Evolutionary conservation across 2,329 filamentous ascomycete species (phyloP).

Genomic region (Clarireedia homoeocarpa): DNA sequence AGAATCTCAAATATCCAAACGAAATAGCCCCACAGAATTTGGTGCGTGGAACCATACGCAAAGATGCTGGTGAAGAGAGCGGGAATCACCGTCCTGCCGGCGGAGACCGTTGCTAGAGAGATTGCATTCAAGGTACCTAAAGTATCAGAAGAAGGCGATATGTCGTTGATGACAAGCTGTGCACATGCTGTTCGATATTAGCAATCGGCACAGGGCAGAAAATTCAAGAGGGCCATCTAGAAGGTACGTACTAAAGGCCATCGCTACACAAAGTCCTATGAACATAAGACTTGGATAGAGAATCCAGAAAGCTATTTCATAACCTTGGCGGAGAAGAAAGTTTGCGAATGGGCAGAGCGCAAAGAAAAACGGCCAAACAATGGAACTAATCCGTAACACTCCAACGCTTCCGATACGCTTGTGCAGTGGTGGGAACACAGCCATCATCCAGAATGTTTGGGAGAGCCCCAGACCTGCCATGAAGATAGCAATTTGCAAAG

Average conservation of each 20-base stretch:
- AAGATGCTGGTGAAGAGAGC: conserved; percentile 60
- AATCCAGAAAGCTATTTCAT: conserved; percentile 29
- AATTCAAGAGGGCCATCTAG: conserved; percentile 14
- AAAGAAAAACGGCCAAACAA: conserved; percentile 60
- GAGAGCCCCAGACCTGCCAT: conserved; percentile 56
- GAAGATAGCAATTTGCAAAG: conserved; percentile 57
- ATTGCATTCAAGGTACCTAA: conserved; percentile 67
- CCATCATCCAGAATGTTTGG: conserved; percentile 64
- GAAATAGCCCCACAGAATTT: conserved; percentile 56
- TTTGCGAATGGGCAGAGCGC: conserved; percentile 45
- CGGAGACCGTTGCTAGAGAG: conserved; percentile 53
- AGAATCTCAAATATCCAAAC: conserved; percentile 52
- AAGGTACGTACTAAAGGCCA: conserved; percentile 42
- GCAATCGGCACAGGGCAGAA: too few species aligned
- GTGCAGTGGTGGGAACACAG: conserved; percentile 63
- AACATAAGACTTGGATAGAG: conserved; percentile 44
- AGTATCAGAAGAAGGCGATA: conserved; percentile 54
- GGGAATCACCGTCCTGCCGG: conserved; percentile 57
- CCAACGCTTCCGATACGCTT: conserved; percentile 56
- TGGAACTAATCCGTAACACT: conserved; percentile 51
- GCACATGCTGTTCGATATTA: conserved; percentile 45
- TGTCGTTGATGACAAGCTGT: conserved; percentile 69
- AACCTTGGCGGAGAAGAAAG: conserved; percentile 42
- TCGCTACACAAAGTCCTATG: conserved; percentile 36
- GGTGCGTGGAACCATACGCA: conserved; percentile 55